Base-by-base conservation (phyloP, 768 basidiomycete genomes). In the Termitomyces sp. region DNA sequence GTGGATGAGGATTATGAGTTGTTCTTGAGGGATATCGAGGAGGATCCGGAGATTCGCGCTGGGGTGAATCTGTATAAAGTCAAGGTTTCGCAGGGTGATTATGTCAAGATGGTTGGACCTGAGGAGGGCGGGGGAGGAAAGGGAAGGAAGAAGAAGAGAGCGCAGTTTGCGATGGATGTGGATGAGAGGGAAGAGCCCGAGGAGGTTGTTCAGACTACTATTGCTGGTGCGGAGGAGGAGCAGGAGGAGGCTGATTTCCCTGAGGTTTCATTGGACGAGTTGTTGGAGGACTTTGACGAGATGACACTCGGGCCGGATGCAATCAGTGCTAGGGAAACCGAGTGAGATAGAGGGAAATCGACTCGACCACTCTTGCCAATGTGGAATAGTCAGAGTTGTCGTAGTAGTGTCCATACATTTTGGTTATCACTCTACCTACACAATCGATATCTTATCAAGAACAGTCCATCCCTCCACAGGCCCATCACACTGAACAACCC, bases 1-100 rank as follows among this genome's bases (percentile, higher is more conserved):
- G 92, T 98, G 57, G 94, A 98, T 64, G 87, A 92, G 69, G 96
- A 99, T 69, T 99, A 98, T 72, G 97, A 98, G 76, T 62, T 92
- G 51, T 99, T 99, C 84, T 75, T 98, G 72, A 82, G 90, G 47
- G 94, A 97, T 61, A 73, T 98, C 50, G 94, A 97, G 72, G 96
- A 98, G 70, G 95, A 98, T 73, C 87, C 87, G 22, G 95, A 98
- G 77, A 75, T 98, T 77, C 83, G 96, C 39, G 79, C 81, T 5
- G 84, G 84, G 9, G 87, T 98, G 64, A 95, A 97, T 72, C 66
- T 98, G 55, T 98, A 96, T 79, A 90, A 87, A 73, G 76, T 82
- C 2, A 61, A 68, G 51, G 26, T 5, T 28, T 12, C 36, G 3
- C 26, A 39, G 18, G 51, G n/a, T 10, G 80, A 16, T 12, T 80